These are phyloP conservation scores for Venturia asperata DNA, from an alignment of 2,329 filamentous ascomycete species.

Conservation along the genomic window DNA sequence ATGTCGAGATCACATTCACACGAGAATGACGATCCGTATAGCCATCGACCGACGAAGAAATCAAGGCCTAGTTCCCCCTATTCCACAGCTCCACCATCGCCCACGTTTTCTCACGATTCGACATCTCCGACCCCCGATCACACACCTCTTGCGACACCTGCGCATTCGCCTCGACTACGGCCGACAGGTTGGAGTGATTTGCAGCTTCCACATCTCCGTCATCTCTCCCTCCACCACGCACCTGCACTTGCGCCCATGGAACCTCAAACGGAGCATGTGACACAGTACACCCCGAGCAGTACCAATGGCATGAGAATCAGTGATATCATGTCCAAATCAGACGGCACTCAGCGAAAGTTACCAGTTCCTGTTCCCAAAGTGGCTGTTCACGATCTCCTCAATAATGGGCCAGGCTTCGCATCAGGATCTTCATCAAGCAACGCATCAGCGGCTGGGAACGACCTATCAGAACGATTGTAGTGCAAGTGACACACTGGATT, in stretches of 20 bases:
- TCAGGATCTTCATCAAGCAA: constrained; percentile 72
- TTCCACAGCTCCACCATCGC: constrained; percentile 91
- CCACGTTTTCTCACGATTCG: constrained; percentile 93
- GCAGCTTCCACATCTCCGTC: constrained; percentile 77
- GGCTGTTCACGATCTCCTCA: constrained; percentile 76
- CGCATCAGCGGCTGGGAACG: constrained; percentile 64
- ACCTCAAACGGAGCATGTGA: constrained; percentile 53
- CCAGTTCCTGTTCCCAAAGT: constrained; percentile 86
- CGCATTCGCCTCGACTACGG: constrained; percentile 84
- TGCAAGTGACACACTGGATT: background rate
- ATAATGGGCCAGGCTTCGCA: constrained; percentile 56
- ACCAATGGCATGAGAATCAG: constrained; percentile 68
- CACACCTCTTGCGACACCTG: constrained; percentile 95
- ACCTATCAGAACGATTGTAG: constrained; percentile 33
- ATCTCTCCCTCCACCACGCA: constrained; percentile 58
- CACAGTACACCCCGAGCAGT: constrained; percentile 50
- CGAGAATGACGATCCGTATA: constrained; percentile 74
- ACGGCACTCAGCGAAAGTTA: constrained; percentile 82
- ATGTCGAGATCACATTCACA: constrained; percentile 87
- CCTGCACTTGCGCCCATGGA: constrained; percentile 67
- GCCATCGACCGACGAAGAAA: constrained; percentile 70
- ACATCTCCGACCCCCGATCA: constrained; percentile 93
- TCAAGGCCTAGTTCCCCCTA: constrained; percentile 90
- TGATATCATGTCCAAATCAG: constrained; percentile 85
- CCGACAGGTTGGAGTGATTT: constrained; percentile 62